A percentile compares a stretch with the other conserved stretches of the same genome.
Conservation (phyloP, 164 flowering plant genomes). For the Stephania japonica region DNA sequence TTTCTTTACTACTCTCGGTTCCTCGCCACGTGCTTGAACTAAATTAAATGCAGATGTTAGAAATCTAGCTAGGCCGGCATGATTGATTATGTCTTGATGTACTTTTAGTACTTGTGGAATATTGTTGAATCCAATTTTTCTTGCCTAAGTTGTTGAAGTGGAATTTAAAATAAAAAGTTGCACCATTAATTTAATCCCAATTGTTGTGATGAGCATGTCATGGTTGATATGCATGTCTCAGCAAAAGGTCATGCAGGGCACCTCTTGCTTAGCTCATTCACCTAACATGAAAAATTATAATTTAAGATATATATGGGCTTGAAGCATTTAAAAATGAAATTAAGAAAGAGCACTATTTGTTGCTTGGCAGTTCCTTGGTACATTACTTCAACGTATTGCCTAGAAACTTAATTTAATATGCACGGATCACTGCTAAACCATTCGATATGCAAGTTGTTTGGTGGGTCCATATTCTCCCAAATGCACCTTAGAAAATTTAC, state of each 20-base stretch:
- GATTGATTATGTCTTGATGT: neutral
- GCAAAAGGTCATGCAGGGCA: neutral
- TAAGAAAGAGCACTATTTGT: neutral
- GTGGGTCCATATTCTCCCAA: neutral
- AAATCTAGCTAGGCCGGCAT: neutral
- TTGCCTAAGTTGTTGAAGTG: neutral
- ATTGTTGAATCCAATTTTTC: neutral
- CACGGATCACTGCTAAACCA: neutral
- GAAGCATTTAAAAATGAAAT: neutral
- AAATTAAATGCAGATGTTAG: too few species aligned
- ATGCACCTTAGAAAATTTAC: neutral
- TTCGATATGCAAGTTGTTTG: neutral
- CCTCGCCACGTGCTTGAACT: too few species aligned
- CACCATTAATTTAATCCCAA: neutral
- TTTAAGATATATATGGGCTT: neutral
- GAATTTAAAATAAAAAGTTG: neutral
- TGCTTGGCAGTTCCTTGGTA: too few species aligned
- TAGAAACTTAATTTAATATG: too few species aligned
- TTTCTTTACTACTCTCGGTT: too few species aligned
- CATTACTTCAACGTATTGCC: too few species aligned
- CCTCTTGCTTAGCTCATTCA: neutral
- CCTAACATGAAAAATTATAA: neutral
- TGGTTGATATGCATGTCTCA: neutral
- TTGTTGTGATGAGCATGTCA: neutral
- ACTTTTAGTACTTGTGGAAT: neutral